These are phyloP conservation scores for Cladophialophora exuberans DNA, from an alignment of 2,329 filamentous ascomycete species.

Conservation along the genomic window DNA sequence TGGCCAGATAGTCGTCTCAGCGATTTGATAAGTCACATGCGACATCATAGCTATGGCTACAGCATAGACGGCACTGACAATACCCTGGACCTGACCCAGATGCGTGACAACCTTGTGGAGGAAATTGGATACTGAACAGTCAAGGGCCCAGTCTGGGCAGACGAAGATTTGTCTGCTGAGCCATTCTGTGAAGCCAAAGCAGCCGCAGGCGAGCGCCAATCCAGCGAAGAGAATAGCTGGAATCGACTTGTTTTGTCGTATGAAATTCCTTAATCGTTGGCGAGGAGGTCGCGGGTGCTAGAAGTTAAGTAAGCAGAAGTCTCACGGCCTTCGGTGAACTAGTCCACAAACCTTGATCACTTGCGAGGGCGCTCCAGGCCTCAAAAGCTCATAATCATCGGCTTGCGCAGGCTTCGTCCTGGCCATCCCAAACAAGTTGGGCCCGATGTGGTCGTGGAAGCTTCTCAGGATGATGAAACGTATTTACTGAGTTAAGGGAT, in stretches of 20 bases:
- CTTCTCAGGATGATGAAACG: too few relatives aligned
- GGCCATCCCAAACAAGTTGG: too few relatives aligned
- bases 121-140: slow-evolving; percentile 1
- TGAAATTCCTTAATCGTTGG: not conserved
- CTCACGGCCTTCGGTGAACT: too few relatives aligned
- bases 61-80: not conserved
- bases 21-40: not conserved
- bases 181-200: not conserved
- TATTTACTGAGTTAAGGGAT: too few relatives aligned
- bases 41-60: not conserved
- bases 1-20: not conserved
- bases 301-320: too few relatives aligned
- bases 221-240: not conserved
- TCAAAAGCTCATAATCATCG: too few relatives aligned
- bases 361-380: too few relatives aligned
- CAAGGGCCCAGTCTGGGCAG: slow-evolving; percentile 1
- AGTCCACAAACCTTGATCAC: too few relatives aligned
- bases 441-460: too few relatives aligned
- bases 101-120: not conserved
- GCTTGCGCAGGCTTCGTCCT: too few relatives aligned
- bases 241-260: not conserved
- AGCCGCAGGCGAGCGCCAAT: not conserved
- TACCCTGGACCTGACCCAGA: not conserved
- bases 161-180: not conserved
- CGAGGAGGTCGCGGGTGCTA: too few relatives aligned